phyloP scores from a whole-genome alignment of 371 early-diverging fungal species.

The Chytridium lagenaria region DNA sequence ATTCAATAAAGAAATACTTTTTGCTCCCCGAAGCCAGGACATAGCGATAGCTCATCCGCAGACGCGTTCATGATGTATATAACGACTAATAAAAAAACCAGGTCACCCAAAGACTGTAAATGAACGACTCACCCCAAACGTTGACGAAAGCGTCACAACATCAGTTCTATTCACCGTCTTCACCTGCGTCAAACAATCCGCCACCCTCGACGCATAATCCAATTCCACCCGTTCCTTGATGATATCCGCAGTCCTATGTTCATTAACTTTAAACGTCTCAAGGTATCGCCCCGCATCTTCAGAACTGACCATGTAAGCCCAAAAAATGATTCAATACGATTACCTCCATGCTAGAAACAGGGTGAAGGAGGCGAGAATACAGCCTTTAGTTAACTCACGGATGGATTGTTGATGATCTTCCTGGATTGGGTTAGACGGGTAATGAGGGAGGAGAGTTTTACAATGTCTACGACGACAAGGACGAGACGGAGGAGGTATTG shows the following conservation, averaged over 20 bases:
- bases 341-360: constrained; percentile 84
- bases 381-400: constrained; percentile 78
- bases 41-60: constrained; percentile 71
- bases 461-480: constrained; percentile 83
- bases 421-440: too few relatives aligned
- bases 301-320: constrained; percentile 34
- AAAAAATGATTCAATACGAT: not conserved
- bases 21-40: constrained; percentile 89
- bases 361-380: constrained; percentile 72
- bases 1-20: constrained; percentile 63
- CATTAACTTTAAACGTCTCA: constrained; percentile 80
- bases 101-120: not conserved
- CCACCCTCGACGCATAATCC: constrained; percentile 73
- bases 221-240: constrained; percentile 81
- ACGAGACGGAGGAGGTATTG: constrained; percentile 74
- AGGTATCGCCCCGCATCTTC: constrained; percentile 91
- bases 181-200: constrained; percentile 77
- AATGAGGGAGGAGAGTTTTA: too few relatives aligned
- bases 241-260: constrained; percentile 78
- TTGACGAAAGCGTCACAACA: constrained; percentile 80
- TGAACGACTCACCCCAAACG: constrained; percentile 71
- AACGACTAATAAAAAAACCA: constrained; percentile 58
- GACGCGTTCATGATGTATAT: constrained; percentile 69
- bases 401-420: constrained; percentile 78
- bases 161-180: constrained; percentile 89